phyloP scores from a whole-genome alignment of 2,329 filamentous ascomycete genomes.

The Talaromyces sp. region DNA sequence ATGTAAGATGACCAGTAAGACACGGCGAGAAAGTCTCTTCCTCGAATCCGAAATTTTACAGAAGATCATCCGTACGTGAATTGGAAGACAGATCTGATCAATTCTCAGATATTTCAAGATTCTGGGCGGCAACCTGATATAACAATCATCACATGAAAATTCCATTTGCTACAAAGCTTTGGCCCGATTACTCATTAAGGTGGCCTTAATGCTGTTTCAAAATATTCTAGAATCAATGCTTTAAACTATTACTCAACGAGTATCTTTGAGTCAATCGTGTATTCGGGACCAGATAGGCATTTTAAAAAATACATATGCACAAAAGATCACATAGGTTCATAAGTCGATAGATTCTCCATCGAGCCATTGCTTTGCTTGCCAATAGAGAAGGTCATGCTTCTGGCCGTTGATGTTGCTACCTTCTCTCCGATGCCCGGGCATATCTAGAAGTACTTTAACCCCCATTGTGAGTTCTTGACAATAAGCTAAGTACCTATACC shows the following conservation, averaged over 20 bases:
- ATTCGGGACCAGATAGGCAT: too few species aligned
- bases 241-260: slow-evolving; percentile 68
- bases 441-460: slow-evolving; percentile 42
- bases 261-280: slow-evolving; percentile 60
- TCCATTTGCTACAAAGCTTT: slow-evolving; percentile 55
- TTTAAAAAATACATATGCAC: background rate
- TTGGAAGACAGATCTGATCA: slow-evolving; percentile 60
- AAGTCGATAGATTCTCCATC: slow-evolving; percentile 30
- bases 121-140: background rate
- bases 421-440: slow-evolving; percentile 46
- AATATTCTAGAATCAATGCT: slow-evolving; percentile 55
- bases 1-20: slow-evolving; percentile 68
- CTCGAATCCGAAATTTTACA: slow-evolving; percentile 55
- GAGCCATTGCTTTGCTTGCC: slow-evolving; percentile 45
- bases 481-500: slow-evolving; percentile 46
- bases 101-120: slow-evolving; percentile 27
- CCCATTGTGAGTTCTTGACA: slow-evolving; percentile 48
- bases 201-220: slow-evolving; percentile 54
- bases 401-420: slow-evolving; percentile 33
- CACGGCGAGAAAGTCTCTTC: slow-evolving; percentile 56
- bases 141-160: slow-evolving; percentile 39
- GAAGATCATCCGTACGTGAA: slow-evolving; percentile 54
- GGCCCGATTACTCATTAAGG: slow-evolving; percentile 55
- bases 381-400: slow-evolving; percentile 48
- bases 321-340: background rate